Conservation (phyloP, 345 rosid genomes). For the Camelina laxa region DNA sequence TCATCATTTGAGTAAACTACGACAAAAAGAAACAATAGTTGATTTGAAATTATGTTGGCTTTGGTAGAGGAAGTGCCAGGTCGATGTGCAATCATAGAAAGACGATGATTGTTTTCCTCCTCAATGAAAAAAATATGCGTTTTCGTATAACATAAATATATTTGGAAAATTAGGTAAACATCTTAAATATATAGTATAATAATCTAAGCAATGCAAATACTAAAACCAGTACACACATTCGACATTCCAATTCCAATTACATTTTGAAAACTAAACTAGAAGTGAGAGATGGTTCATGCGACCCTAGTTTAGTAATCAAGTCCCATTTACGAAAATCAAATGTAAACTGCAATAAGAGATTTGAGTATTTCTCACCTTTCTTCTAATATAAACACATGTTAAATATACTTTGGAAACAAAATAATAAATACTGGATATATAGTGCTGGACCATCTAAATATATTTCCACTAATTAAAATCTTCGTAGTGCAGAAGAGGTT, state of each 20-base stretch:
- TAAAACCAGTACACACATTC: background rate
- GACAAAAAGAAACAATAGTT: background rate
- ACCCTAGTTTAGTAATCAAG: too few relatives aligned
- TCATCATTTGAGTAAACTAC: slow-evolving; percentile 18
- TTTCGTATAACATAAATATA: background rate
- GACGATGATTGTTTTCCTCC: slow-evolving; percentile 1
- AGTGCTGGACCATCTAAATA: background rate
- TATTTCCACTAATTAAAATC: background rate
- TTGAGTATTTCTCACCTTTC: background rate
- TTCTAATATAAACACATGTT: background rate
- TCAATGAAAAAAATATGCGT: background rate
- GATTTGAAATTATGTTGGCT: slow-evolving; percentile 25
- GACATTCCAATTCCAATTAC: background rate
- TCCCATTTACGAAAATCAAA: too few relatives aligned
- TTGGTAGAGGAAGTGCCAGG: slow-evolving; percentile 12
- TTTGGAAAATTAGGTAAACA: background rate
- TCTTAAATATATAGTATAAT: background rate
- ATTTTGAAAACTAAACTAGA: background rate
- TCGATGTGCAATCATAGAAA: slow-evolving; percentile 32
- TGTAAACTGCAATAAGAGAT: background rate
- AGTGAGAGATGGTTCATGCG: background rate
- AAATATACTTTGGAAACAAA: background rate
- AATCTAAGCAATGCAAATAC: background rate
- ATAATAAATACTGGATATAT: background rate
- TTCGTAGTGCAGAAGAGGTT: slow-evolving; percentile 28